phyloP scores from a whole-genome alignment of 768 basidiomycete species.

The Psilocybe cubensis region DNA sequence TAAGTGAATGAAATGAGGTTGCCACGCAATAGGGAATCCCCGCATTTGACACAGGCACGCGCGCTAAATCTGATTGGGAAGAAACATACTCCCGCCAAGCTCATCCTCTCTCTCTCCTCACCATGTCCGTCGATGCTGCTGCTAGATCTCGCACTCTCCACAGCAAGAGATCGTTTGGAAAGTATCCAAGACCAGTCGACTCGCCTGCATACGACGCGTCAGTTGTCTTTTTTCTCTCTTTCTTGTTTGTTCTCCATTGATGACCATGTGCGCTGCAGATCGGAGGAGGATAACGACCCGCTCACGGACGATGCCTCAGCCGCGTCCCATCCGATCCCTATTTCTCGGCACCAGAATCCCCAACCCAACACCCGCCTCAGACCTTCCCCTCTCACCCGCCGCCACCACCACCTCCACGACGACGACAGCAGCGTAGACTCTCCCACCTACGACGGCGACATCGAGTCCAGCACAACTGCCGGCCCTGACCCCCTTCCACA shows the following conservation, averaged over 20 bases:
- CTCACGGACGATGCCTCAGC: constrained; percentile 75
- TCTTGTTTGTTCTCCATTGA: constrained; percentile 8
- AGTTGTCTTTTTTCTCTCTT: constrained; percentile 23
- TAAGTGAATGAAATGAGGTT: no score
- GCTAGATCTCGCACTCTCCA: constrained; percentile 45
- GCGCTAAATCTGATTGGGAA: no score
- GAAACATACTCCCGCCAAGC: no score
- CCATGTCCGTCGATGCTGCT: constrained; percentile 31
- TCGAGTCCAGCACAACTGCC: constrained; percentile 77
- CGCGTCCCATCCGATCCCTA: constrained; percentile 45
- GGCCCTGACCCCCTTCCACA: constrained; percentile 40
- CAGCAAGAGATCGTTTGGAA: constrained; percentile 73
- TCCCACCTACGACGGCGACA: constrained; percentile 89
- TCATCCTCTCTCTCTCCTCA: no score
- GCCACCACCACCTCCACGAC: constrained; percentile 61
- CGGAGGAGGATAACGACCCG: constrained; percentile 89
- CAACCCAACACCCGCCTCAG: constrained; percentile 28
- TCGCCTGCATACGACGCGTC: constrained; percentile 82
- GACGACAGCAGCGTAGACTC: constrained; percentile 82
- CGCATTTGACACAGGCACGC: no score
- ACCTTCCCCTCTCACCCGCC: constrained; percentile 23
- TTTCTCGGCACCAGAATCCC: constrained; percentile 28
- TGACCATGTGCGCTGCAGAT: constrained; percentile 52
- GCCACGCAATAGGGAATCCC: no score
- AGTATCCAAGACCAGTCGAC: constrained; percentile 61